Percentiles rank a stretch among this genome's conserved stretches.
phyloP scores from a whole-genome alignment of 768 basidiomycete genomes.

The Mycena rebaudengoi region DNA sequence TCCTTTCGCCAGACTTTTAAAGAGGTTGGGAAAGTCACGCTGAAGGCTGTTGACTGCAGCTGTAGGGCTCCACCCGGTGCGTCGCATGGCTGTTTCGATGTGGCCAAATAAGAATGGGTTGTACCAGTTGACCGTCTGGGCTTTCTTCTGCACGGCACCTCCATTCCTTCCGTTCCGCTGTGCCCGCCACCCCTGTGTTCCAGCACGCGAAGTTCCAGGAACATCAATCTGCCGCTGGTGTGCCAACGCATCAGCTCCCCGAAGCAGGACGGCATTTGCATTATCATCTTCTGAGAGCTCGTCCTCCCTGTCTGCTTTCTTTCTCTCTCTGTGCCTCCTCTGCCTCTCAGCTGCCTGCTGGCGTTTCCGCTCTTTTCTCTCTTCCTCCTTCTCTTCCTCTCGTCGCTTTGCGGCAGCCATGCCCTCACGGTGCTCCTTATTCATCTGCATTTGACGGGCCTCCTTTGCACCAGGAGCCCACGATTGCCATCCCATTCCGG shows the following conservation, averaged over 20 bases:
- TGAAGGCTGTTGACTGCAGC: neutral
- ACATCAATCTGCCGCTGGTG: neutral
- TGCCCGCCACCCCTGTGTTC: conserved; percentile 4
- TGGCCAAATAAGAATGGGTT: conserved; percentile 29
- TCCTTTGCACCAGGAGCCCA: neutral
- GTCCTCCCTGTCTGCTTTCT: neutral
- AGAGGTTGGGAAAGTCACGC: conserved; percentile 1
- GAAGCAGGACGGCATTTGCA: neutral
- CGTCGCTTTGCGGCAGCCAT: neutral
- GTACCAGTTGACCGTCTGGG: conserved; percentile 25
- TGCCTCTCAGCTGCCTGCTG: neutral
- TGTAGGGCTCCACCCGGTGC: conserved; percentile 1
- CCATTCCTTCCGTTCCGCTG: conserved; percentile 13
- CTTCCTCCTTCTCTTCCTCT: neutral
- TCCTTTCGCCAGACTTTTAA: neutral
- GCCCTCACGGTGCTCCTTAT: neutral
- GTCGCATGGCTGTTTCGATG: conserved; percentile 5
- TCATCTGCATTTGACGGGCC: neutral
- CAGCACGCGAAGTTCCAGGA: neutral
- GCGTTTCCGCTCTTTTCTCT: neutral
- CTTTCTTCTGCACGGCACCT: conserved; percentile 11
- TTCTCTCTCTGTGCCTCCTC: neutral
- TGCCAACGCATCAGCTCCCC: neutral
- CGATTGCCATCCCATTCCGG: neutral
- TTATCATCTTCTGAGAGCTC: neutral